Conservation (phyloP, 2,329 filamentous ascomycete genomes). For the Exophiala calicioides region DNA sequence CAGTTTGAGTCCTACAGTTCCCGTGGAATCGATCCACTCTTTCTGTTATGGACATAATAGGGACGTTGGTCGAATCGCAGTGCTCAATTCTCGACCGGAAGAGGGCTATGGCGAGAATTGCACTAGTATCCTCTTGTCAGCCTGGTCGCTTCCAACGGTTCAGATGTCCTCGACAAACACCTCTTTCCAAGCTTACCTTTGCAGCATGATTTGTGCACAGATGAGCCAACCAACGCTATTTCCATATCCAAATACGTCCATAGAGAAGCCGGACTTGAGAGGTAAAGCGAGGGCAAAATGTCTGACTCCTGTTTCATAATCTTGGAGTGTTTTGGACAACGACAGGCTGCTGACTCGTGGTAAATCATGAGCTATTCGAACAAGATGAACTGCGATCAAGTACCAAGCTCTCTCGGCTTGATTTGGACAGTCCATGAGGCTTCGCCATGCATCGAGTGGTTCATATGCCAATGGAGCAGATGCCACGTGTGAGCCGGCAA, state of each 20-base stretch:
- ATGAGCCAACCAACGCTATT: not conserved
- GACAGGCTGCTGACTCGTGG: not conserved
- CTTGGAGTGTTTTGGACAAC: not conserved
- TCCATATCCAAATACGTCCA: not conserved
- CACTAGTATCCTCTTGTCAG: no score
- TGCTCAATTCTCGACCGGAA: no score
- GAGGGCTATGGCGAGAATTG: no score
- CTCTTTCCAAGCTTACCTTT: not conserved
- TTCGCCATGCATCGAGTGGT: conserved; percentile 1
- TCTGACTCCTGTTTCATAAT: not conserved
- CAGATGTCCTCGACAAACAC: no score
- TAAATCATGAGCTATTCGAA: not conserved
- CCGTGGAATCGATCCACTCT: no score
- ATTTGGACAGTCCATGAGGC: conserved; percentile 5
- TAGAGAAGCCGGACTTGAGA: not conserved
- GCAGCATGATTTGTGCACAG: not conserved
- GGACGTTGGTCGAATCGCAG: no score
- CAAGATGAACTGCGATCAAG: conserved; percentile 1
- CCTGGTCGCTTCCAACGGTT: no score
- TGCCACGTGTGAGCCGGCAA: not conserved
- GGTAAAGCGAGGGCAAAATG: not conserved
- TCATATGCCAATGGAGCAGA: not conserved
- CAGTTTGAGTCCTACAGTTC: no score
- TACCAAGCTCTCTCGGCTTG: conserved; percentile 12
- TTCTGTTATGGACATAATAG: no score